Base-by-base conservation (phyloP, 495 filamentous ascomycete species). In the Trichoderma asperelloides region DNA sequence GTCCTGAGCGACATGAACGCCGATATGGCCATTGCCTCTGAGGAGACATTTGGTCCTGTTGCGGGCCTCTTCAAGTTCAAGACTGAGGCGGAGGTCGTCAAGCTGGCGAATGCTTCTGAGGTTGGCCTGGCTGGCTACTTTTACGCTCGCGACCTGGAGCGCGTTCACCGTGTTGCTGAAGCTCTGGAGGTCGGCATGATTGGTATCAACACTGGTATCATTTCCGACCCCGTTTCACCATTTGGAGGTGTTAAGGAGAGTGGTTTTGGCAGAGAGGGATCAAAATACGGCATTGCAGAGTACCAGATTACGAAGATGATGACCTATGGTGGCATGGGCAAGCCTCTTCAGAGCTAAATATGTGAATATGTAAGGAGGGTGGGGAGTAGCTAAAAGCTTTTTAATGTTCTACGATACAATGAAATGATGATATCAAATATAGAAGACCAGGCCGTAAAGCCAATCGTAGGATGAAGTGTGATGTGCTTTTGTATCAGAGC, bases 191-290 rank as follows among this genome's bases (percentile, higher is more conserved):
- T 93, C 11, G 92, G 92, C 18, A 96, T 96, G 92, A 89, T 95
- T 23, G 92, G 91, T 68, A 88, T 93, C 39, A 94, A 95, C 72
- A 94, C 90, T 7, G 91, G 90, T 2, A 67, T 95, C 66, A 90
- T 96, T 55, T 92, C 89, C 70, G 92, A 96, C 74, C 86, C 87
- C 75, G 90, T 89, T 1, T 79, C 89, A 68, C 91, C 91, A 66
- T 98, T 97, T 74, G 95, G 94, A 23, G 95, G 94, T 67, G 91
- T 98, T 21, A 98, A 98, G 78, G 83, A 91, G 77, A 92, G 89
- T 73, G 94, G 94, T 4, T 97, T 97, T 70, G 94, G 95, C 23
- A 78, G 93, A 41, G 94, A 98, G 78, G 95, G 95, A 41, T 93
- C 89, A 76, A 89, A 89, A 76, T 92, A 96, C 74, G 95, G 95